Evolutionary conservation across 2,329 filamentous ascomycete species (phyloP), one percentile per base, ranked within the genome.

Genomic region (Fusarium annulatum): DNA sequence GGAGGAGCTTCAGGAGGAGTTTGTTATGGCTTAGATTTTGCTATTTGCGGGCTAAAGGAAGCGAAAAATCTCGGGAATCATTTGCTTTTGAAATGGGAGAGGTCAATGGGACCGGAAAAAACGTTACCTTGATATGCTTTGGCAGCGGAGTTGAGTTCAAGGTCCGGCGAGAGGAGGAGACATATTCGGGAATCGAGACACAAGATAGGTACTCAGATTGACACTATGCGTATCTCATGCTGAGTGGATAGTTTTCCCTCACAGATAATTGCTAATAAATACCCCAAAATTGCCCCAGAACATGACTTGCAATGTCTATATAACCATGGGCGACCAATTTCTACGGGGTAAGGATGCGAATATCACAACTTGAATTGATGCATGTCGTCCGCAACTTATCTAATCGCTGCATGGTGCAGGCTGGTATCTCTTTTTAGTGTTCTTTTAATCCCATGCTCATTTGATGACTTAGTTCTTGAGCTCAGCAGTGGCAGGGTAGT

Each of bases 401-500:
- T 67, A 63, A 55, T 45, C 53, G 55, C 56, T 68, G 59, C 52
- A 45, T 62, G 60, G 60, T 61, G 36, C 55, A 64, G 55, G 46
- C 61, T 74, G 69, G 66, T 75, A 71, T 74, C 67, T 74, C 68
- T 55, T 65, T 67, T 72, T 48, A 68, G 67, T 64, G 58, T 21
- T 72, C n/a, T 23, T 59, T 61, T 63, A 16, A 56, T 55, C 43
- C 33, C 45, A 15, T 61, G 38, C 28, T 55, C 42, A 45, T 70
- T 60, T 49, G 42, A 34, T 21, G 48, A 63, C 52, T 55, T 48
- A 51, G 34, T 67, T 53, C 48, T 62, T 69, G 18, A 58, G 61
- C 55, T 58, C 61, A 45, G 71, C 59, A 49, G 69, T 70, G 65
- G 75, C 43, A 38, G 71, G 67, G 36, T 77, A 60, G 49, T 83